Conservation (phyloP, 2,329 filamentous ascomycete genomes). For the Hortaea sp. region DNA sequence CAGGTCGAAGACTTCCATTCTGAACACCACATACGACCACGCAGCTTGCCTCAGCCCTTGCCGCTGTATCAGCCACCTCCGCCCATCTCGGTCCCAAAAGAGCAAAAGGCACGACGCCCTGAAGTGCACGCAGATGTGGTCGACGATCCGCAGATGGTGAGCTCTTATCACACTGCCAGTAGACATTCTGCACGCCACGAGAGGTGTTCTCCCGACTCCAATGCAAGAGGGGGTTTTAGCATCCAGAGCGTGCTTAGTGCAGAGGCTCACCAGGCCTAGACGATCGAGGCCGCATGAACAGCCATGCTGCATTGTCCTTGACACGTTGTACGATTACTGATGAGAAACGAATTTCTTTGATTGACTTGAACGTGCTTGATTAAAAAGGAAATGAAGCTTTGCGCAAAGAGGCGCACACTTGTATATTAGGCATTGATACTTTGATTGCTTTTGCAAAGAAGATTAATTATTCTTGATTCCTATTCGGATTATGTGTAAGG, state of each 20-base stretch:
- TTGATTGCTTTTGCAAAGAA: too few species aligned
- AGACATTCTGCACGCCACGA: constrained; percentile 3
- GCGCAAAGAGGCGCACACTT: too few species aligned
- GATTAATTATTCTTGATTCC: too few species aligned
- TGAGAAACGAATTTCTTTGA: too few species aligned
- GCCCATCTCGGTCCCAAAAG: constrained; percentile 6
- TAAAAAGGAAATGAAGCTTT: too few species aligned
- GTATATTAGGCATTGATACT: too few species aligned
- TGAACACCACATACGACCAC: too few species aligned
- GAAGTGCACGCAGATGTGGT: constrained; percentile 9
- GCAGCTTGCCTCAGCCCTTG: constrained; percentile 23
- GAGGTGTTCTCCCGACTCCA: constrained; percentile 16
- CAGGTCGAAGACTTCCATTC: not conserved
- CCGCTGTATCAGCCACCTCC: constrained; percentile 27
- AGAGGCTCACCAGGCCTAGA: constrained; percentile 2
- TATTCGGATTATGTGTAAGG: too few species aligned
- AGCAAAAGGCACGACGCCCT: constrained; percentile 4
- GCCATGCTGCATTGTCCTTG: not conserved
- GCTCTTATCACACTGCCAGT: not conserved
- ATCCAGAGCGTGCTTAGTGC: constrained; percentile 23
- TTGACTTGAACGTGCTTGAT: too few species aligned
- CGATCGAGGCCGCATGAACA: not conserved
- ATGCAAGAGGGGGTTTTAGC: constrained; percentile 17
- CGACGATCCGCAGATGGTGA: constrained; percentile 10
- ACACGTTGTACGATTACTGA: too few species aligned